Base-by-base conservation (phyloP, 2,329 filamentous ascomycete species). In the Fusarium nanum region DNA sequence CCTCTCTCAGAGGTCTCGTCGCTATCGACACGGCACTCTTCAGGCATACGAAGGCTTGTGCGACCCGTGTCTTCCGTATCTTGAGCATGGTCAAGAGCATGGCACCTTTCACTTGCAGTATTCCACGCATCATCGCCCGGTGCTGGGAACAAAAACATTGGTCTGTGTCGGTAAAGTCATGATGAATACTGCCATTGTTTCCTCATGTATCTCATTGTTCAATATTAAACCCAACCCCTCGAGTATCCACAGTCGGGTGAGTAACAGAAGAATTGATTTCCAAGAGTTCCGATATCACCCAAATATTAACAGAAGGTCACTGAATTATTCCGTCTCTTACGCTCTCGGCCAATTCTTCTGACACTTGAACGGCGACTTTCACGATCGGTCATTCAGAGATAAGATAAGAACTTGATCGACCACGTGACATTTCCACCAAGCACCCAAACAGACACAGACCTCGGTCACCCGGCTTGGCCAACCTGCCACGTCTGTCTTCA, bases 61-160 rank as follows among this genome's bases (percentile, higher is more conserved):
- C 5, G 5, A 37, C 0, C 9, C 11, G 10, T n/a, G 11, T 18
- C 3, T 37, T 37, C 34, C 18, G 10, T 7, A n/a, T 7, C 9
- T 37, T 12, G n/a, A n/a, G 18, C 34, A 37, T 12, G 18, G 6
- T 37, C 18, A 37, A 37, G 18, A 7, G 3, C 34, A 37, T 37
- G 1, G 11, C 6, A 12, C 12, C 3, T 37, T 7, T 6, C 18
- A 1, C 34, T 12, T 7, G 18, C 18, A 6, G 6, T 12, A 12
- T 12, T 7, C 6, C 6, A 7, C 3, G 12, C 3, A 12, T 7
- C 2, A 37, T 6, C 12, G 2, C 6, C 7, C 3, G 10, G 34
- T 12, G 18, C 10, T 37, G 10, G 10, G 10, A 12, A 37, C 10
- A 37, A 37, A 18, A n/a, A 12, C 18, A n/a, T 12, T n/a, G 34